Conservation (phyloP, 768 basidiomycete genomes). For the Mycena rosella region DNA sequence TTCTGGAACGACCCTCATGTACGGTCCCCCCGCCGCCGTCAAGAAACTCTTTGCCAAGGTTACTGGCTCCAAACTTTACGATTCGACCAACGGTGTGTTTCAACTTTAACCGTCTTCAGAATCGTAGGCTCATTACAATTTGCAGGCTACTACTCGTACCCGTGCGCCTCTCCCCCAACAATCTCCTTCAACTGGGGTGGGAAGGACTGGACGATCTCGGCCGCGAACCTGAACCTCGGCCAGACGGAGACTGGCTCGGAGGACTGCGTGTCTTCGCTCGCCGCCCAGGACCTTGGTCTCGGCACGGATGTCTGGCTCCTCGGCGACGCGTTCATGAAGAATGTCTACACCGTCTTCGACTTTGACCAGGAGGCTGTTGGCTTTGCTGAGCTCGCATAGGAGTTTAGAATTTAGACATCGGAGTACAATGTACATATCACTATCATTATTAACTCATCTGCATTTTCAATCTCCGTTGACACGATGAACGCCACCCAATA, state of each 20-base stretch:
- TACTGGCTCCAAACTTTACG: constrained; percentile 39
- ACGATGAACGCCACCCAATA: too few species aligned
- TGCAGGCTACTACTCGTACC: constrained; percentile 27
- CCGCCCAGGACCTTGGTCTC: constrained; percentile 52
- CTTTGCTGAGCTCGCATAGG: constrained; percentile 48
- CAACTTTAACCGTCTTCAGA: constrained; percentile 19
- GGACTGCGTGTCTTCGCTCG: constrained; percentile 64
- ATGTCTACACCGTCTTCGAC: constrained; percentile 60
- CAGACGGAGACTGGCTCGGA: constrained; percentile 55
- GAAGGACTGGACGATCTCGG: constrained; percentile 56
- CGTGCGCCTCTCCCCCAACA: constrained; percentile 42
- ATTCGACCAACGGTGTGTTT: constrained; percentile 32
- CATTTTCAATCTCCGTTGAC: too few species aligned
- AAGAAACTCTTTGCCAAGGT: constrained; percentile 41
- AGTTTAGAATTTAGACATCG: too few species aligned
- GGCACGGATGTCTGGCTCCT: constrained; percentile 47
- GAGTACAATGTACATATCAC: too few species aligned
- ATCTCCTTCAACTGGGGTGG: constrained; percentile 55
- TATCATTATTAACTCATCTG: not conserved
- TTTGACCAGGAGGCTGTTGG: constrained; percentile 50
- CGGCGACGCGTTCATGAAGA: constrained; percentile 56
- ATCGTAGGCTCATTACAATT: constrained; percentile 4
- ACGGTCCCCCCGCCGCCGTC: constrained; percentile 43
- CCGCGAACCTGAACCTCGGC: constrained; percentile 56
- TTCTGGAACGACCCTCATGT: constrained; percentile 52